Evolutionary conservation across 2,329 filamentous ascomycete genomes (phyloP).

Genomic region (Boeremia lycopersici): DNA sequence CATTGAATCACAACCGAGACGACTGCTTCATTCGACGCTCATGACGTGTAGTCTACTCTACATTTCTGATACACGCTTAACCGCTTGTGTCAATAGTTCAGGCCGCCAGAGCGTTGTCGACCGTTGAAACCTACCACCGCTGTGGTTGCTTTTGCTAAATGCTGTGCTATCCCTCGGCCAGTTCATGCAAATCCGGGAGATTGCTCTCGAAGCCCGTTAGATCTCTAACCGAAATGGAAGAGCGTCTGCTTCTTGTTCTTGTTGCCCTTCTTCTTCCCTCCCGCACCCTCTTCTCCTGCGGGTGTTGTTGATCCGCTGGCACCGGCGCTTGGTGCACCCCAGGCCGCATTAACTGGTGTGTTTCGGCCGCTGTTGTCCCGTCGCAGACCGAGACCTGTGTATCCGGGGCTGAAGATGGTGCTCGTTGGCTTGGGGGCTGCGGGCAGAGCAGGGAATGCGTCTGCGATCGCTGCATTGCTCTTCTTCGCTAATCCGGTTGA

Average conservation of each 20-base stretch:
- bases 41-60: not conserved
- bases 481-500: slow-evolving; percentile 37
- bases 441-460: slow-evolving; percentile 84
- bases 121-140: not conserved
- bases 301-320: slow-evolving; percentile 32
- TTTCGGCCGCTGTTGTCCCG: slow-evolving; percentile 50
- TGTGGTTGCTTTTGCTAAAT: slow-evolving; percentile 4
- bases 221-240: slow-evolving; percentile 55
- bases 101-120: not conserved
- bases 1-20: not conserved
- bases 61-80: not conserved
- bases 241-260: slow-evolving; percentile 59
- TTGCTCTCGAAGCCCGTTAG: not conserved
- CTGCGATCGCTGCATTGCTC: slow-evolving; percentile 40
- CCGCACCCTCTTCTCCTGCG: slow-evolving; percentile 28
- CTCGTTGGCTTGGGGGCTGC: slow-evolving; percentile 72
- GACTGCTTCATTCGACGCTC: not conserved
- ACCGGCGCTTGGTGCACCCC: slow-evolving; percentile 43
- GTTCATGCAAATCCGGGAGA: not conserved
- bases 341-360: slow-evolving; percentile 47
- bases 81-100: not conserved
- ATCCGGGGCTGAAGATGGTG: slow-evolving; percentile 58
- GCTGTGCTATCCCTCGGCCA: not conserved
- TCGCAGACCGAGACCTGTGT: slow-evolving; percentile 53
- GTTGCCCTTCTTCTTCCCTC: slow-evolving; percentile 54